A percentile compares a stretch with the other conserved stretches of the same genome.
Conservation (phyloP, 257 asterid species). For the Echium plantagineum region DNA sequence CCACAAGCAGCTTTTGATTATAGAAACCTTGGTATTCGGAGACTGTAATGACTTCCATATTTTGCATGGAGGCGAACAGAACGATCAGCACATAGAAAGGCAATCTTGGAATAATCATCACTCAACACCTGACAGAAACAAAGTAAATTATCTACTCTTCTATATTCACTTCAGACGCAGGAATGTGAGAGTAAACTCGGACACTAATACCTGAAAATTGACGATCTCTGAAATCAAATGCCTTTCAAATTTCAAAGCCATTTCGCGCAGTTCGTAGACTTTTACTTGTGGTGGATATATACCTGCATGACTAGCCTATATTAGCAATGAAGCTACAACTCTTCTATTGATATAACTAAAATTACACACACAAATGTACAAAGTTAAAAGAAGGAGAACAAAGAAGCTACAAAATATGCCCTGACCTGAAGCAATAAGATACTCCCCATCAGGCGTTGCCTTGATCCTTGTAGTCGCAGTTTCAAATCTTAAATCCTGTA, state of each 20-base stretch:
- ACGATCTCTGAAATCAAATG: conserved; percentile 85
- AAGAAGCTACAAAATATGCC: background rate
- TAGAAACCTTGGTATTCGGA: conserved; percentile 89
- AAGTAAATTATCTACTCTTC: background rate
- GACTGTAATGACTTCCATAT: conserved; percentile 84
- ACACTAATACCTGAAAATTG: conserved; percentile 49
- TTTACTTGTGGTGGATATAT: conserved; percentile 95
- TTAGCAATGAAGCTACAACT: background rate
- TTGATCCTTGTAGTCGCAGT: conserved; percentile 75
- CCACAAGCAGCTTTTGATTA: background rate
- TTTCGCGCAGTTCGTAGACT: conserved; percentile 80
- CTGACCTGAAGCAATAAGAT: conserved; percentile 76
- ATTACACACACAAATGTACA: background rate
- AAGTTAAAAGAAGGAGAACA: background rate
- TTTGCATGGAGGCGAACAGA: conserved; percentile 90
- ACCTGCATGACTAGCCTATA: conserved; percentile 25
- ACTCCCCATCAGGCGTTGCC: conserved; percentile 81
- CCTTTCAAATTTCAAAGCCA: conserved; percentile 80
- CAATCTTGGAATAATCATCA: conserved; percentile 86
- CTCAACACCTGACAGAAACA: conserved; percentile 49
- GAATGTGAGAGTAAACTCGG: background rate
- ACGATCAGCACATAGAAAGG: conserved; percentile 93
- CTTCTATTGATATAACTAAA: background rate
- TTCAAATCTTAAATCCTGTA: conserved; percentile 91
- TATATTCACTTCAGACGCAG: background rate